phyloP scores from a whole-genome alignment of 1,284 basidiomycete genomes.

The Ustanciosporium gigantosporum region DNA sequence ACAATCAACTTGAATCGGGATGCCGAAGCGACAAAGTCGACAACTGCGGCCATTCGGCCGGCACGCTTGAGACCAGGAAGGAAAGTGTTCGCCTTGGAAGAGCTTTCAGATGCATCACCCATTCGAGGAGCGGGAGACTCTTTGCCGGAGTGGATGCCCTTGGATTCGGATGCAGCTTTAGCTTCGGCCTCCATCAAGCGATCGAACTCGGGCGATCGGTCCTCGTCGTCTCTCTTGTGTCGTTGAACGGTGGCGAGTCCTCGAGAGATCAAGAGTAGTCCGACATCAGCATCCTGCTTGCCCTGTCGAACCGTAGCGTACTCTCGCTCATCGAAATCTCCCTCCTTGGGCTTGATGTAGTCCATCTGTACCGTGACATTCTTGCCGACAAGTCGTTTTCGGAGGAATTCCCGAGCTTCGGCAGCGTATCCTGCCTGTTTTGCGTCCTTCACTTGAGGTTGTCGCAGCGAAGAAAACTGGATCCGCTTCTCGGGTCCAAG shows the following conservation, averaged over 20 bases:
- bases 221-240: constrained; percentile 90
- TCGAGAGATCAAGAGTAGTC: constrained; percentile 88
- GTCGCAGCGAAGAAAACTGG: constrained; percentile 85
- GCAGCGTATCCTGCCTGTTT: constrained; percentile 86
- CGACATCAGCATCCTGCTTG: constrained; percentile 68
- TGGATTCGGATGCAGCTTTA: constrained; percentile 74
- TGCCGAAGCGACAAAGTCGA: constrained; percentile 80
- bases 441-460: constrained; percentile 70
- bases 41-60: constrained; percentile 79
- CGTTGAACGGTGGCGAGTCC: constrained; percentile 86
- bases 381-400: constrained; percentile 49
- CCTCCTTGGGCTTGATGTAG: constrained; percentile 54
- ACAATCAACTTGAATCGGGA: constrained; percentile 51
- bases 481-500: constrained; percentile 74
- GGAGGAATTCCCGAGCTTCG: constrained; percentile 76
- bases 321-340: constrained; percentile 51
- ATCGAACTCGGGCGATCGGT: constrained; percentile 89
- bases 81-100: constrained; percentile 65
- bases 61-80: constrained; percentile 87
- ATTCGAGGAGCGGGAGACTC: constrained; percentile 71
- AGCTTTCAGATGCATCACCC: constrained; percentile 76
- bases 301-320: constrained; percentile 51
- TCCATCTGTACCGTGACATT: constrained; percentile 51
- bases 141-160: constrained; percentile 91
- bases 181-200: constrained; percentile 91